These are phyloP conservation scores for Lanmaoa rubissima DNA, from an alignment of 768 basidiomycete genomes.

Conservation along the genomic window DNA sequence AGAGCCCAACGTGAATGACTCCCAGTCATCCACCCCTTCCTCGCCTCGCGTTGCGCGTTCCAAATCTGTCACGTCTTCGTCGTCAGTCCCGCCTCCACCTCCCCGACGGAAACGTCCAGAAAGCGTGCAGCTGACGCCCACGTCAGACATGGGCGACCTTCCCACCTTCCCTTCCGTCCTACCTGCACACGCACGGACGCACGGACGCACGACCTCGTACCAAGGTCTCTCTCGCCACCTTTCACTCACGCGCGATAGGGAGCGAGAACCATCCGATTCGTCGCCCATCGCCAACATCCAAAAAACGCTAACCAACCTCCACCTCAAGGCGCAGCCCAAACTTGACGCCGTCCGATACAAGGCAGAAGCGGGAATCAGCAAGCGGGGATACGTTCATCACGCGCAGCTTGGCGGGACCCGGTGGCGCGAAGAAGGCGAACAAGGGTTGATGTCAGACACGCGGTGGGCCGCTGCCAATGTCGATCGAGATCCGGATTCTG, in stretches of 20 bases:
- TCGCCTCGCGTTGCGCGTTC: conserved; percentile 47
- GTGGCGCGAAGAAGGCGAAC: conserved; percentile 36
- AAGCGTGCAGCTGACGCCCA: conserved; percentile 51
- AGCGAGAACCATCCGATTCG: conserved; percentile 19
- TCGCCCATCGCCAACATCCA: conserved; percentile 43
- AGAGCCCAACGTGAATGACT: conserved; percentile 26
- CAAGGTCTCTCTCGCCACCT: conserved; percentile 38
- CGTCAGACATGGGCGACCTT: conserved; percentile 14
- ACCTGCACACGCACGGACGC: conserved; percentile 12
- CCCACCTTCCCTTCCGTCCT: conserved; percentile 6
- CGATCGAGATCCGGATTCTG: conserved; percentile 19
- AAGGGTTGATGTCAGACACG: conserved; percentile 38
- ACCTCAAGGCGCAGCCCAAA: conserved; percentile 46
- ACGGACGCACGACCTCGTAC: conserved; percentile 20
- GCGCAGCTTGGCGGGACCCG: conserved; percentile 22
- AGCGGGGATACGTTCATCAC: conserved; percentile 54
- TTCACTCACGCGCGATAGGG: conserved; percentile 33
- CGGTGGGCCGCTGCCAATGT: conserved; percentile 31
- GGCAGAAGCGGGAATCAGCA: conserved; percentile 65
- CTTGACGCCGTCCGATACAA: conserved; percentile 67
- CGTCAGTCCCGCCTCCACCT: conserved; percentile 42
- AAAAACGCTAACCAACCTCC: conserved; percentile 40
- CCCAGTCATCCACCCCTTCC: conserved; percentile 25
- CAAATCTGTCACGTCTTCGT: conserved; percentile 47
- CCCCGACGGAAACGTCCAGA: conserved; percentile 56